Percentiles rank a stretch among this genome's conserved stretches.
Evolutionary conservation across 1,139 yeast species (phyloP).

Genomic region (Saccharomyces hybrid): DNA sequence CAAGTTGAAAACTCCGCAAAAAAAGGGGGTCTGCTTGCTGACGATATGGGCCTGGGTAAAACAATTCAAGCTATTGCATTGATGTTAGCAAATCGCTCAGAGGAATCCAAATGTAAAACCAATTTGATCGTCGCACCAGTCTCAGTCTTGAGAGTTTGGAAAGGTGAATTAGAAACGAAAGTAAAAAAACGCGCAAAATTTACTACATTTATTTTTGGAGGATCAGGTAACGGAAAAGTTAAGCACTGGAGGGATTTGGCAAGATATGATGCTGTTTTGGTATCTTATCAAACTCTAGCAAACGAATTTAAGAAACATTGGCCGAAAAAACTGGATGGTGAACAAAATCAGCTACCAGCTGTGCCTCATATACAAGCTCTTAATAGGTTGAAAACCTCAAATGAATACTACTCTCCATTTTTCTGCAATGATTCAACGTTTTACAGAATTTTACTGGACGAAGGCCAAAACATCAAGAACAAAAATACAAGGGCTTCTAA

Average conservation of each 20-base stretch:
- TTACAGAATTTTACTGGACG: constrained; percentile 74
- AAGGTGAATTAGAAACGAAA: constrained; percentile 60
- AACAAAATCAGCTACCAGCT: constrained; percentile 26
- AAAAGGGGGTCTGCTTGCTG: constrained; percentile 80
- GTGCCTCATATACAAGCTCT: constrained; percentile 37
- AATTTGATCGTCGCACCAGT: constrained; percentile 83
- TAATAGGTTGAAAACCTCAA: constrained; percentile 28
- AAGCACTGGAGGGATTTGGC: constrained; percentile 41
- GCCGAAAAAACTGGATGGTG: constrained; percentile 20
- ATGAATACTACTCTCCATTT: constrained; percentile 57
- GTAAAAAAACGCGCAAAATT: constrained; percentile 43
- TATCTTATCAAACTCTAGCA: constrained; percentile 67
- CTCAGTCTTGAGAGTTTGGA: constrained; percentile 78
- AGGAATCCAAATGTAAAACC: constrained; percentile 37
- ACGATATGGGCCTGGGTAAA: constrained; percentile 93
- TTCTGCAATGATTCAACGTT: constrained; percentile 48
- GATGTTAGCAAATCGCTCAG: constrained; percentile 49
- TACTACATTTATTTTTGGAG: constrained; percentile 56
- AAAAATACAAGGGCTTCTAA: constrained; percentile 58
- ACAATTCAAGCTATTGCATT: constrained; percentile 76
- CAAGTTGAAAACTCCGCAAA: constrained; percentile 54
- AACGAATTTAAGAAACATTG: constrained; percentile 61
- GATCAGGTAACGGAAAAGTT: constrained; percentile 38
- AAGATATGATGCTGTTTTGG: constrained; percentile 63
- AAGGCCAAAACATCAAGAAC: constrained; percentile 85